phyloP scores from a whole-genome alignment of 129 eudicot genomes.

The Logfia minima region DNA sequence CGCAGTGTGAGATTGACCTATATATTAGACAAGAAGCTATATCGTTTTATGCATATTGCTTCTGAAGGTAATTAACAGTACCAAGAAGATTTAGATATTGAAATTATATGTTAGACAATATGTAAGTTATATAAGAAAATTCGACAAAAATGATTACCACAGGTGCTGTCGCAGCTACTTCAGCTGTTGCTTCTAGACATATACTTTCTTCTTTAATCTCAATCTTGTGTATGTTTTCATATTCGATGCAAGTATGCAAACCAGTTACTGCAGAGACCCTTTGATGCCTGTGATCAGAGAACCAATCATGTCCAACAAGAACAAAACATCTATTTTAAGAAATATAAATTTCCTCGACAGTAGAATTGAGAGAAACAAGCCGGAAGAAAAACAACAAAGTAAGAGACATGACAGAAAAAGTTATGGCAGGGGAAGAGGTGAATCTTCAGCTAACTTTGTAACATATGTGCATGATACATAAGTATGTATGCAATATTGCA shows the following conservation, averaged over 20 bases:
- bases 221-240: neutral
- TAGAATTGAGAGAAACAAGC: too few relatives aligned
- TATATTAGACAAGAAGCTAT: neutral
- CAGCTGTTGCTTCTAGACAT: neutral
- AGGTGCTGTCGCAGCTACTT: neutral
- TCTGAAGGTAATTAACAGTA: neutral
- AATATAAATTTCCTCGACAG: too few relatives aligned
- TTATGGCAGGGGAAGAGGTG: too few relatives aligned
- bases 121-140: neutral
- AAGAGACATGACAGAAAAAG: too few relatives aligned
- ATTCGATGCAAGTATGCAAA: neutral
- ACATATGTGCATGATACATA: too few relatives aligned
- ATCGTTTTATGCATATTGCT: neutral
- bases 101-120: neutral
- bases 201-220: neutral
- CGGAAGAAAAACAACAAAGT: too few relatives aligned
- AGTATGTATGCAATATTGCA: too few relatives aligned
- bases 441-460: too few relatives aligned
- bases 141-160: neutral
- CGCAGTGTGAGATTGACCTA: neutral
- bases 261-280: too few relatives aligned
- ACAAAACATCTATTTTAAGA: too few relatives aligned
- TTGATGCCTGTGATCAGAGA: neutral
- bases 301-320: neutral
- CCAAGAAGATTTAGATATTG: too few relatives aligned